phyloP scores from a whole-genome alignment of 192 early-diverging fungal genomes.

The Cladochytrium replicatum region DNA sequence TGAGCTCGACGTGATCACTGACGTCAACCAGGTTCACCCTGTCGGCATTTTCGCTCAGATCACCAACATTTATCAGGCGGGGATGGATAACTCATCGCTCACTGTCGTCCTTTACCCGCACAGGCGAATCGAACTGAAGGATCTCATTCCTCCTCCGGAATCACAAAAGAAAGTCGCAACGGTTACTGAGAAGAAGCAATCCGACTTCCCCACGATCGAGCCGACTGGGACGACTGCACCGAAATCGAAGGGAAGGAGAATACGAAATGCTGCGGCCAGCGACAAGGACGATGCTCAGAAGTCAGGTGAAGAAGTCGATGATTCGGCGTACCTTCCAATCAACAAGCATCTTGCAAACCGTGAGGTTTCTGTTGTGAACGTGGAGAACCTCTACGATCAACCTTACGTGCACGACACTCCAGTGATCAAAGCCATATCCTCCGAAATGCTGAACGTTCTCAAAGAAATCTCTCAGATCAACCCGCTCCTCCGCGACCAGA shows the following conservation, averaged over 20 bases:
- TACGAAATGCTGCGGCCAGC: slow-evolving; percentile 2
- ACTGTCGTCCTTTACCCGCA: slow-evolving; percentile 97
- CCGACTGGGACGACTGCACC: slow-evolving; percentile 3
- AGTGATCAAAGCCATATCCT: slow-evolving; percentile 81
- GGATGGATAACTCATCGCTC: slow-evolving; percentile 56
- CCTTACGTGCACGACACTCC: slow-evolving; percentile 78
- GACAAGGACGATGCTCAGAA: too few relatives aligned
- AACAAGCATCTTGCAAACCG: slow-evolving; percentile 44
- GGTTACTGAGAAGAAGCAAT: too few relatives aligned
- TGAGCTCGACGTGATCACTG: slow-evolving; percentile 72
- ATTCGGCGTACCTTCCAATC: slow-evolving; percentile 23
- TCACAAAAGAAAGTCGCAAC: neutral
- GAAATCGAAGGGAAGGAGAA: slow-evolving; percentile 8
- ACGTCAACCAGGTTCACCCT: slow-evolving; percentile 67
- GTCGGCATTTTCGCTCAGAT: slow-evolving; percentile 97
- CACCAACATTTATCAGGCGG: slow-evolving; percentile 70
- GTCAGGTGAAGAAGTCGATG: too few relatives aligned
- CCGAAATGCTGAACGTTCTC: slow-evolving; percentile 91
- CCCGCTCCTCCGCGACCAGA: slow-evolving; percentile 95
- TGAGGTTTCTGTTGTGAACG: slow-evolving; percentile 74
- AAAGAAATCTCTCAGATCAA: slow-evolving; percentile 94
- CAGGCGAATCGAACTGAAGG: slow-evolving; percentile 74
- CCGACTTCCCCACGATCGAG: neutral
- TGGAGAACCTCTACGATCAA: slow-evolving; percentile 77
- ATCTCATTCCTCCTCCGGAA: slow-evolving; percentile 39